phyloP scores from a whole-genome alignment of 768 basidiomycete species.

The Auricularia heimuer region DNA sequence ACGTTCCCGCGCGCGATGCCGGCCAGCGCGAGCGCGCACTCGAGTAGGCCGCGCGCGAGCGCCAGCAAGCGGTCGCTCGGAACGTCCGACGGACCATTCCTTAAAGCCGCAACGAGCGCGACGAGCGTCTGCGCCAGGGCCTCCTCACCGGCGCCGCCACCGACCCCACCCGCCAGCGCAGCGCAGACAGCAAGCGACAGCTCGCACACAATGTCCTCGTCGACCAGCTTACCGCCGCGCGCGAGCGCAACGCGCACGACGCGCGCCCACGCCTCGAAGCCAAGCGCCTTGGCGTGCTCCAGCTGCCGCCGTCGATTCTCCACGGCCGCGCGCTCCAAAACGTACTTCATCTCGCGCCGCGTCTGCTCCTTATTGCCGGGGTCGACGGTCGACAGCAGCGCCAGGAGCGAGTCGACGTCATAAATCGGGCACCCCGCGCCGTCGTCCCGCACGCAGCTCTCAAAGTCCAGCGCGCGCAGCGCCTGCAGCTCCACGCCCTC shows the following conservation, averaged over 20 bases:
- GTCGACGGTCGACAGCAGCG: constrained; percentile 34
- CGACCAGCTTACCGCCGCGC: too few species aligned
- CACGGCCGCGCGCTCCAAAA: constrained; percentile 73
- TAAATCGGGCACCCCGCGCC: constrained; percentile 72
- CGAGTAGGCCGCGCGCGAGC: constrained; percentile 63
- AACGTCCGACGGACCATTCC: constrained; percentile 71
- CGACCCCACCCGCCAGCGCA: too few species aligned
- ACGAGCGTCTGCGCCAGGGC: constrained; percentile 75
- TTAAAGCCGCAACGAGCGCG: constrained; percentile 75
- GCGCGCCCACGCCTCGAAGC: constrained; percentile 78
- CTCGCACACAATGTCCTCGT: too few species aligned
- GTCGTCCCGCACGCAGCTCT: constrained; percentile 59
- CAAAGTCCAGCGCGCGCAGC: constrained; percentile 54
- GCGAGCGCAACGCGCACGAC: constrained; percentile 76
- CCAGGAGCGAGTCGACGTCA: constrained; percentile 61
- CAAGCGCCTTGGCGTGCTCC: constrained; percentile 52
- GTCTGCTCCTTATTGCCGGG: constrained; percentile 38
- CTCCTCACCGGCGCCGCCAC: constrained; percentile 30
- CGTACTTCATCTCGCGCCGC: constrained; percentile 57
- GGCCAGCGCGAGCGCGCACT: constrained; percentile 66
- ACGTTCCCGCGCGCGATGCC: constrained; percentile 89
- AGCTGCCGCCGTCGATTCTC: constrained; percentile 87
- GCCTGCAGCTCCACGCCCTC: constrained; percentile 45
- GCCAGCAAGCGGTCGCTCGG: constrained; percentile 72
- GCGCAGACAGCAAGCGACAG: too few species aligned